Evolutionary conservation across 495 filamentous ascomycete species (phyloP).

Genomic region (Aspergillus leporis): DNA sequence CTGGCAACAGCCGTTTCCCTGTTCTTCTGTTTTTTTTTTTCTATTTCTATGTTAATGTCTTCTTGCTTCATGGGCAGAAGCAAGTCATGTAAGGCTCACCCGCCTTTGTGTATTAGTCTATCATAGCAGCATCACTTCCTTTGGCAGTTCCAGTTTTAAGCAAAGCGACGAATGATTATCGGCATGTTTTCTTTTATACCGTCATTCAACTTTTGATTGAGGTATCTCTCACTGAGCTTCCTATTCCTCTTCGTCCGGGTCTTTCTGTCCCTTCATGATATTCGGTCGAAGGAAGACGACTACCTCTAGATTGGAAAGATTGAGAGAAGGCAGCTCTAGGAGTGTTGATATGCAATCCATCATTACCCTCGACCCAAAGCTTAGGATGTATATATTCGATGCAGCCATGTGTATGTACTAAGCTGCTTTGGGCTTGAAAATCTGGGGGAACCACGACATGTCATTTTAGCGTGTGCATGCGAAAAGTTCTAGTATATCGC

Average conservation of each 20-base stretch:
- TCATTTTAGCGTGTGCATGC: background rate
- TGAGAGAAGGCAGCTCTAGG: background rate
- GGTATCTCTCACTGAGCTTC: slow-evolving; percentile 4
- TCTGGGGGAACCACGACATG: background rate
- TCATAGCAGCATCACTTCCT: slow-evolving; percentile 24
- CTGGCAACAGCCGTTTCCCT: slow-evolving; percentile 33
- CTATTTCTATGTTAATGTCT: slow-evolving; percentile 25
- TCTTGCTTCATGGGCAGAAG: slow-evolving; percentile 24
- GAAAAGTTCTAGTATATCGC: background rate
- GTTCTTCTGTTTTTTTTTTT: slow-evolving; percentile 26
- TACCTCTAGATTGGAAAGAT: slow-evolving; percentile 1
- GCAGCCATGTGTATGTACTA: background rate
- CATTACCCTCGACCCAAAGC: background rate
- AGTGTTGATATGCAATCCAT: background rate
- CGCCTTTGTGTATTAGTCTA: slow-evolving; percentile 34
- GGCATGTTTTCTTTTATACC: slow-evolving; percentile 7
- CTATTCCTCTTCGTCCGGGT: background rate
- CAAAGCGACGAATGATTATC: slow-evolving; percentile 28
- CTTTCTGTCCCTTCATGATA: background rate
- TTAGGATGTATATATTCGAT: background rate
- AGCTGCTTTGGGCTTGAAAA: background rate
- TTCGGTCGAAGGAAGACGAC: background rate
- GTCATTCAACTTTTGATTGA: background rate
- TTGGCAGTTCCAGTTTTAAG: slow-evolving; percentile 18
- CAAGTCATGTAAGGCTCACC: slow-evolving; percentile 20